These are phyloP conservation scores for Volvox africanus DNA, from an alignment of 139 green algal genomes.

Conservation along the genomic window DNA sequence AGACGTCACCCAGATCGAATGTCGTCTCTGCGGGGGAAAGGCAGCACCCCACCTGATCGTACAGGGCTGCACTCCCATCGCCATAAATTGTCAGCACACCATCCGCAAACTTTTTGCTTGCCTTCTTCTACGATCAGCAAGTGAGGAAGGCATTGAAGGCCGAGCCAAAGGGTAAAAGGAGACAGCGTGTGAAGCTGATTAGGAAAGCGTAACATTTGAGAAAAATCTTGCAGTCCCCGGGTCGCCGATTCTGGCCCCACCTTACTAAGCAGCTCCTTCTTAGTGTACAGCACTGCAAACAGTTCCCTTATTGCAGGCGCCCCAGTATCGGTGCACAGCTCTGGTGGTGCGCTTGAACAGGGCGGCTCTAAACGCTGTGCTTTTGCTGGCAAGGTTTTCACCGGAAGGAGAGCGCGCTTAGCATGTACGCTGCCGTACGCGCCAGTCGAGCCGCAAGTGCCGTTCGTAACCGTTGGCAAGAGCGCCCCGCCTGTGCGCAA, in stretches of 20 bases:
- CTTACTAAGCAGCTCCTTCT: constrained; percentile 56
- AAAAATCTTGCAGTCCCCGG: too few species aligned
- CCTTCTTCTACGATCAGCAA: constrained; percentile 40
- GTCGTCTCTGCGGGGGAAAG: too few species aligned
- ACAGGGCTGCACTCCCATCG: constrained; percentile 49
- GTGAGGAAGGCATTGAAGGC: neutral
- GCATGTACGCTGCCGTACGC: neutral
- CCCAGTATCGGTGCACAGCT: neutral
- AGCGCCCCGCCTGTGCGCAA: neutral
- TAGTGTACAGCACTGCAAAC: constrained; percentile 62
- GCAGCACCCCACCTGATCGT: constrained; percentile 11
- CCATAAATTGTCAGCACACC: constrained; percentile 64
- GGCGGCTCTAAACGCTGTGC: neutral
- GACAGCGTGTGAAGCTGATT: too few species aligned
- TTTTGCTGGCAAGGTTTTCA: neutral
- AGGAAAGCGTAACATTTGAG: too few species aligned
- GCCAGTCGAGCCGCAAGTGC: neutral
- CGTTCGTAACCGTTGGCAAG: neutral
- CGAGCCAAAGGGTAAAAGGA: too few species aligned
- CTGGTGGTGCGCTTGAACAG: neutral
- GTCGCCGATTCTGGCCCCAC: neutral
- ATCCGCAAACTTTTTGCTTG: constrained; percentile 62
- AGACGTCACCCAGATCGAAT: too few species aligned
- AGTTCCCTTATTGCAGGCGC: neutral
- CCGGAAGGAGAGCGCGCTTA: neutral